Evolutionary conservation across 2,329 filamentous ascomycete genomes (phyloP).

Genomic region (Scytalidium sp.): DNA sequence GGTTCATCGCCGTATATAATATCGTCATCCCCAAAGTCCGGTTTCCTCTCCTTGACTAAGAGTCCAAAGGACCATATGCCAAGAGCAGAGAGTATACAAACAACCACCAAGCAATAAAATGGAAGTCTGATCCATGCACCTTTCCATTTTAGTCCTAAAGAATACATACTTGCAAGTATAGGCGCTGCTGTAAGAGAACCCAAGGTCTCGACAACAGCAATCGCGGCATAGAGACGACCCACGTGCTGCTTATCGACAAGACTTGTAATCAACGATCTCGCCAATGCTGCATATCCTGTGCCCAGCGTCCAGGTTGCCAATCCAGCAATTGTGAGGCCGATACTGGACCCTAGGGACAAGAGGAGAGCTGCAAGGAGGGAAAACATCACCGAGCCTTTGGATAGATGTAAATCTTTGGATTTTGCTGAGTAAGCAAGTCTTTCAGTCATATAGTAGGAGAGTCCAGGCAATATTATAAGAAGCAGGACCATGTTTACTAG

Average conservation of each 20-base stretch:
- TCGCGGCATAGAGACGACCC: slow-evolving; percentile 21
- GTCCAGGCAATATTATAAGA: slow-evolving; percentile 16
- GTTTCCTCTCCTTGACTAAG: slow-evolving; percentile 4
- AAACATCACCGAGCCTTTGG: slow-evolving; percentile 16
- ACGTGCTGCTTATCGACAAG: slow-evolving; percentile 23
- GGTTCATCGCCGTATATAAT: not conserved
- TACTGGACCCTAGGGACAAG: slow-evolving; percentile 17
- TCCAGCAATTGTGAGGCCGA: slow-evolving; percentile 17
- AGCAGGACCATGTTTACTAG: slow-evolving; percentile 22
- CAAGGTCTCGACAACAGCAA: slow-evolving; percentile 21
- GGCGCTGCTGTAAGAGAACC: slow-evolving; percentile 20
- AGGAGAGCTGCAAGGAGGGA: slow-evolving; percentile 15
- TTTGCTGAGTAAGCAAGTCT: slow-evolving; percentile 12
- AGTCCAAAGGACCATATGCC: slow-evolving; percentile 17
- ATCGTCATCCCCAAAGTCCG: not conserved
- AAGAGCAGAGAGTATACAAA: slow-evolving; percentile 10
- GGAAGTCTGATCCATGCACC: slow-evolving; percentile 23
- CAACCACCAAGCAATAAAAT: slow-evolving; percentile 15
- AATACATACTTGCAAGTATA: slow-evolving; percentile 18
- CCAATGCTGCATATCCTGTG: slow-evolving; percentile 16
- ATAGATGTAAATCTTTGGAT: slow-evolving; percentile 22
- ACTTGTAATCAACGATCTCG: slow-evolving; percentile 19
- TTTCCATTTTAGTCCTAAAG: slow-evolving; percentile 19
- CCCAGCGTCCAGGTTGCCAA: slow-evolving; percentile 22
- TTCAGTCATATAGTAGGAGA: slow-evolving; percentile 17